Evolutionary conservation across 2,329 filamentous ascomycete genomes (phyloP).

Genomic region (Onygenales sp.): DNA sequence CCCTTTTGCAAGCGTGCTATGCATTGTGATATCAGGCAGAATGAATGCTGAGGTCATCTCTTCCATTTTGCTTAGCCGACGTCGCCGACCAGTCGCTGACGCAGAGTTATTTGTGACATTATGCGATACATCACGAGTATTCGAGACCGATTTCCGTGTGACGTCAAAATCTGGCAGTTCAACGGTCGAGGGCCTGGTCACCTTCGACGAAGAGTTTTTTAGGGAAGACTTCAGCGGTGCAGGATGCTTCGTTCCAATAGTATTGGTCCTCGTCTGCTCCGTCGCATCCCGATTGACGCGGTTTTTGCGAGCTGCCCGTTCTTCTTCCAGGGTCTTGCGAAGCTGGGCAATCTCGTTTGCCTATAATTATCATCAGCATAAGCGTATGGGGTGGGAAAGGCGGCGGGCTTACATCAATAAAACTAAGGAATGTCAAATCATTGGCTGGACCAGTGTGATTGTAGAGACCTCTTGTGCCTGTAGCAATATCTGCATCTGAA

Average conservation of each 20-base stretch:
- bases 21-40: constrained; percentile 52
- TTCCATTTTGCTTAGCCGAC: constrained; percentile 34
- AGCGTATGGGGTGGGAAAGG: not conserved
- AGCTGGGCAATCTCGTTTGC: constrained; percentile 43
- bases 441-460: constrained; percentile 14
- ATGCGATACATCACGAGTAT: not conserved
- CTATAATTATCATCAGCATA: constrained; percentile 15
- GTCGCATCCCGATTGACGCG: constrained; percentile 23
- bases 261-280: constrained; percentile 31
- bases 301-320: constrained; percentile 37
- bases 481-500: constrained; percentile 18
- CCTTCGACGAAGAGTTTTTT: constrained; percentile 37
- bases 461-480: constrained; percentile 18
- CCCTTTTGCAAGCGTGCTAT: constrained; percentile 17
- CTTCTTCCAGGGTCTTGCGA: constrained; percentile 47
- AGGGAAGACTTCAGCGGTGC: constrained; percentile 46
- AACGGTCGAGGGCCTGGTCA: constrained; percentile 25
- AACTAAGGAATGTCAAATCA: constrained; percentile 46
- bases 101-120: not conserved
- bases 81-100: constrained; percentile 31
- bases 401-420: constrained; percentile 35
- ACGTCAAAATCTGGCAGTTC: not conserved
- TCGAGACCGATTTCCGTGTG: not conserved
- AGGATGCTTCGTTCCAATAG: constrained; percentile 23
- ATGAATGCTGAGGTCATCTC: constrained; percentile 58